Evolutionary conservation across 2,329 filamentous ascomycete species (phyloP).

Genomic region (Colletotrichum falcatum): DNA sequence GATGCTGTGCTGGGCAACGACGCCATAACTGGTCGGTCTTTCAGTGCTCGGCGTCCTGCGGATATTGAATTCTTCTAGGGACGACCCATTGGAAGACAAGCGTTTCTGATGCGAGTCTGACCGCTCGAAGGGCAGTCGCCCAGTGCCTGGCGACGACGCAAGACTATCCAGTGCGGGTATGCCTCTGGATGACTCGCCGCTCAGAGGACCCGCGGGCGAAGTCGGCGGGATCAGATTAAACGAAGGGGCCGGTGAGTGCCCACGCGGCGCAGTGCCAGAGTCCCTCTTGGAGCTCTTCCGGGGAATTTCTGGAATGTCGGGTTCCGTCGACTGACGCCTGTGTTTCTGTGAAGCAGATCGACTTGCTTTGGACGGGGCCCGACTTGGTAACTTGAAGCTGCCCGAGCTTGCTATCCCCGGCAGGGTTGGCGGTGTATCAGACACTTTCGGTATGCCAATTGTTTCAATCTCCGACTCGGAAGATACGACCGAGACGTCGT

Average conservation of each 20-base stretch:
- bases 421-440: conserved; percentile 66
- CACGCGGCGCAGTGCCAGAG: conserved; percentile 55
- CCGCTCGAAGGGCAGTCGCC: conserved; percentile 67
- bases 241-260: conserved; percentile 50
- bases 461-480: conserved; percentile 59
- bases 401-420: conserved; percentile 70
- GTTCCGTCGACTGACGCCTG: conserved; percentile 49
- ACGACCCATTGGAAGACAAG: conserved; percentile 61
- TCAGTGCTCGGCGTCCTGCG: conserved; percentile 54
- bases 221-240: conserved; percentile 48
- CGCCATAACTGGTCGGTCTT: conserved; percentile 66
- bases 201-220: conserved; percentile 30
- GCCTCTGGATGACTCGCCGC: conserved; percentile 29
- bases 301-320: conserved; percentile 70
- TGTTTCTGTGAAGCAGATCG: conserved; percentile 52
- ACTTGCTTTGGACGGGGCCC: conserved; percentile 70
- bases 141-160: conserved; percentile 22
- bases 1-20: conserved; percentile 69
- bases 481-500: conserved; percentile 55
- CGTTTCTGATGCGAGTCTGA: conserved; percentile 63
- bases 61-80: conserved; percentile 60
- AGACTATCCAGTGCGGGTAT: conserved; percentile 3
- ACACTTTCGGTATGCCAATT: conserved; percentile 54
- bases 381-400: conserved; percentile 72
- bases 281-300: conserved; percentile 79